These are phyloP conservation scores for Akanthomyces muscarius DNA, from an alignment of 2,329 filamentous ascomycete genomes.

Conservation along the genomic window DNA sequence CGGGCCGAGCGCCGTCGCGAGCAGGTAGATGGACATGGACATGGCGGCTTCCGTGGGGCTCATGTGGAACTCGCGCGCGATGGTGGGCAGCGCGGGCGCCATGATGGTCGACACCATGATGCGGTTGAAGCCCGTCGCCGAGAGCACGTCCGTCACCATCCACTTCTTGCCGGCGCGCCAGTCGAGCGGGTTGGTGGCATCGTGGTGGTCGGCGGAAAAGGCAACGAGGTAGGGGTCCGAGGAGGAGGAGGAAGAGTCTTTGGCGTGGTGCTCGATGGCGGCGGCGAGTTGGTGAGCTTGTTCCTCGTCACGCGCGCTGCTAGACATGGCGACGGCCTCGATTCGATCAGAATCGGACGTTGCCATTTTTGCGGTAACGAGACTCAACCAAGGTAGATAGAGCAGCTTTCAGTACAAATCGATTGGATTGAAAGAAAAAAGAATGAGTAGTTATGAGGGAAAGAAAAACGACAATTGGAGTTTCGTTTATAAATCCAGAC, in stretches of 20 bases:
- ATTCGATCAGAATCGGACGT: background rate
- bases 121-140: conserved; percentile 47
- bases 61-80: conserved; percentile 51
- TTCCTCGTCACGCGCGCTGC: background rate
- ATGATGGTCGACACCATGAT: conserved; percentile 51
- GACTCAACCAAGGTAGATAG: no score
- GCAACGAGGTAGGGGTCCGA: conserved; percentile 25
- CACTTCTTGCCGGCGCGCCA: conserved; percentile 42
- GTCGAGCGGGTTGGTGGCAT: conserved; percentile 36
- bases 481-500: background rate
- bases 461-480: background rate
- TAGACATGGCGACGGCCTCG: background rate
- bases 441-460: background rate
- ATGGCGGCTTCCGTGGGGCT: conserved; percentile 44
- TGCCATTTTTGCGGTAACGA: background rate
- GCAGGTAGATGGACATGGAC: conserved; percentile 40
- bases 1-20: conserved; percentile 41
- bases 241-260: background rate
- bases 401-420: no score
- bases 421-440: background rate
- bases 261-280: background rate
- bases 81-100: conserved; percentile 45
- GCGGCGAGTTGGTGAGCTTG: background rate
- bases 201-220: conserved; percentile 25
- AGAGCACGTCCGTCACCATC: conserved; percentile 46